These are phyloP conservation scores for Exophiala spinifera DNA, from an alignment of 2,329 filamentous ascomycete species.

Conservation along the genomic window DNA sequence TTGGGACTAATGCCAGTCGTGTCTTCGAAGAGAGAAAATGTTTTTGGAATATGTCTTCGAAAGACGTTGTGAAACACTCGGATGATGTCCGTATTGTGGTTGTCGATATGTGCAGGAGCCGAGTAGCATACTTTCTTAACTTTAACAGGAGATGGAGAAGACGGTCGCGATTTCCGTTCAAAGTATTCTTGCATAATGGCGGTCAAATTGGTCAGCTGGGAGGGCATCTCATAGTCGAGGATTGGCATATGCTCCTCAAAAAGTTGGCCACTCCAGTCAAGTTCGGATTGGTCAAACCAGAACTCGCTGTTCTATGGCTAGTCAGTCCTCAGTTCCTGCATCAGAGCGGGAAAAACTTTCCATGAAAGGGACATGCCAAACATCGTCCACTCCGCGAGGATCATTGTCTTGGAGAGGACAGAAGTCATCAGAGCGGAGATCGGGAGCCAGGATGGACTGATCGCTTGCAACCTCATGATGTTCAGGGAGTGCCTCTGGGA, in stretches of 20 bases:
- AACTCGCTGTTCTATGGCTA: conserved; percentile 8
- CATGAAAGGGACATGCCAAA: conserved; percentile 13
- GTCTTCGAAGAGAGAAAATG: background rate
- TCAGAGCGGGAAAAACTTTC: background rate
- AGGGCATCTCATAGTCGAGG: conserved; percentile 7
- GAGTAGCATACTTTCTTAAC: conserved; percentile 12
- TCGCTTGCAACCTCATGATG: background rate
- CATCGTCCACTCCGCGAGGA: conserved; percentile 4
- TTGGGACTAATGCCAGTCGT: background rate
- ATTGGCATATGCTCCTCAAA: conserved; percentile 6
- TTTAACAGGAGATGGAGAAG: conserved; percentile 9
- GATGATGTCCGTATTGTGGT: conserved; percentile 6
- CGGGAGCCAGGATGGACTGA: background rate
- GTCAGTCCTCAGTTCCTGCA: background rate
- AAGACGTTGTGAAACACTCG: background rate
- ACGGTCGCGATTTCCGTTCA: conserved; percentile 13
- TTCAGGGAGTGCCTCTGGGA: background rate
- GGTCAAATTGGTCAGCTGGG: conserved; percentile 6
- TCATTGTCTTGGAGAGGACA: conserved; percentile 2
- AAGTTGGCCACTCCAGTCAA: conserved; percentile 2
- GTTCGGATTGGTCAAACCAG: conserved; percentile 14
- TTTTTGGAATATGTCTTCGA: background rate
- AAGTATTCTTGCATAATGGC: conserved; percentile 18
- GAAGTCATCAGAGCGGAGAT: background rate
- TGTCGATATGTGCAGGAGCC: conserved; percentile 5